Evolutionary conservation across 805 yeast genomes (phyloP).

Genomic region (Wickerhamiella kazuoi): DNA sequence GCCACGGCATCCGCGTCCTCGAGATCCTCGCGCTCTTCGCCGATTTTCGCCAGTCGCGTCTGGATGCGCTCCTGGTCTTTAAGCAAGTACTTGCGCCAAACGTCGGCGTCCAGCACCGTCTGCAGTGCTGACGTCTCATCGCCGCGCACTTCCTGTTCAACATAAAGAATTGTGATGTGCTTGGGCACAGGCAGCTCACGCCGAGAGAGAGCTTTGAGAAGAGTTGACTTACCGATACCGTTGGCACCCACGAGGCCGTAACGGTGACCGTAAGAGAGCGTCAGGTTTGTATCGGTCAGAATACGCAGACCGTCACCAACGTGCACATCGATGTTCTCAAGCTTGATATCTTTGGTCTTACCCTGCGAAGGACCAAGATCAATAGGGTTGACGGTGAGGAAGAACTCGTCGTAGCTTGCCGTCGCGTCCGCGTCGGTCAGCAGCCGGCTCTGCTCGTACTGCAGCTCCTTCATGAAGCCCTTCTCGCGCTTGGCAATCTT

Average conservation of each 20-base stretch:
- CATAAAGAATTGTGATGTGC: constrained; percentile 89
- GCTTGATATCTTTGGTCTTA: constrained; percentile 87
- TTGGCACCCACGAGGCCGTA: constrained; percentile 97
- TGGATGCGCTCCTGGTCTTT: constrained; percentile 45
- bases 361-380: constrained; percentile 54
- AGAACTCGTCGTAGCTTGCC: constrained; percentile 89
- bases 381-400: constrained; percentile 85
- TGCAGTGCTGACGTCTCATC: constrained; percentile 83
- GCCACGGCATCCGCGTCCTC: constrained; percentile 29
- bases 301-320: constrained; percentile 95
- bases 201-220: constrained; percentile 75
- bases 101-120: constrained; percentile 97
- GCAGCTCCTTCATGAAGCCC: constrained; percentile 19
- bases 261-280: constrained; percentile 80
- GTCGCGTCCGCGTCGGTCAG: constrained; percentile 43
- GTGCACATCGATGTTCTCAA: constrained; percentile 82
- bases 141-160: constrained; percentile 92
- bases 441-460: constrained; percentile 67
- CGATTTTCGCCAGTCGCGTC: constrained; percentile 61
- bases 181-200: constrained; percentile 90
- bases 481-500: constrained; percentile 69
- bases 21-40: constrained; percentile 46
- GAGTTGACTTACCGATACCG: constrained; percentile 98
- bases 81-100: constrained; percentile 85
- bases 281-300: constrained; percentile 67